A percentile compares a stretch with the other conserved stretches of the same genome.
Conservation (phyloP, 179 eudicot genomes). For the Dionaea muscipula region DNA sequence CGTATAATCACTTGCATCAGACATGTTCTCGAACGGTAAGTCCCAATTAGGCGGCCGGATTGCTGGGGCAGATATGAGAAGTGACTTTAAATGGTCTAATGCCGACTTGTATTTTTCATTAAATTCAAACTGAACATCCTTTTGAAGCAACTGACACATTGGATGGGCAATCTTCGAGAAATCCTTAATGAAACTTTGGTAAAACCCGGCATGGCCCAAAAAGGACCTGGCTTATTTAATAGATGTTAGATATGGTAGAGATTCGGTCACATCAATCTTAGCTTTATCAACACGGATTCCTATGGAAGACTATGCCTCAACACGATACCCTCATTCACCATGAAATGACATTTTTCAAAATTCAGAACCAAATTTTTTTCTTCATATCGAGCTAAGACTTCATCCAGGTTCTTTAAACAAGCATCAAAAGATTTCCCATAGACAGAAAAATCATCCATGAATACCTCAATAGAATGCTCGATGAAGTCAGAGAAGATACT, state of each 20-base stretch:
- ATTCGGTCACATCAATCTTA: background rate
- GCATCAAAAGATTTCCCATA: background rate
- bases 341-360: no score
- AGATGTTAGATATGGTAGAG: background rate
- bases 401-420: background rate
- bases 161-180: background rate
- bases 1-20: slow-evolving; percentile 2
- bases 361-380: slow-evolving; percentile 2
- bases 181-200: background rate
- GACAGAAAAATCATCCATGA: no score
- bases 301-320: slow-evolving; percentile 1
- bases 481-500: no score
- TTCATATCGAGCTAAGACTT: background rate
- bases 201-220: background rate
- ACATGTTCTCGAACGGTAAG: background rate
- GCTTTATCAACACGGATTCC: slow-evolving; percentile 2
- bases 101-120: background rate
- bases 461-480: no score
- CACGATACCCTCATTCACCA: background rate
- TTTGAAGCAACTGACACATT: background rate
- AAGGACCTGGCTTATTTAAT: background rate
- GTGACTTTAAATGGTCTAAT: background rate
- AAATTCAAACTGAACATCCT: background rate
- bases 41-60: background rate
- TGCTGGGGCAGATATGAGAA: no score